Evolutionary conservation across 2,329 filamentous ascomycete genomes (phyloP), one percentile per base, ranked within the genome.

Genomic region (Ceratocystis smalleyi): DNA sequence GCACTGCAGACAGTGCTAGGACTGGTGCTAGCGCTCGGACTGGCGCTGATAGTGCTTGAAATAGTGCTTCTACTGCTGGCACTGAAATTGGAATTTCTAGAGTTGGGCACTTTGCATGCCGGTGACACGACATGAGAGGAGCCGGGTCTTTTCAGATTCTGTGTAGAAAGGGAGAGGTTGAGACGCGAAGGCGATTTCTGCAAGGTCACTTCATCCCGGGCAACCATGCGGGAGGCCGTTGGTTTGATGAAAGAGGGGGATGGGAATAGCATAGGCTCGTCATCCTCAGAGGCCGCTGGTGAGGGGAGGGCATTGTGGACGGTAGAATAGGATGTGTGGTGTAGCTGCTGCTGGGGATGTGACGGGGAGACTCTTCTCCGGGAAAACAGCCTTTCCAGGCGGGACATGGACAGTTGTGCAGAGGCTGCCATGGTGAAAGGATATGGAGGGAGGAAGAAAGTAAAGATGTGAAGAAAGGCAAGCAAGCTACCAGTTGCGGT

Each of bases 171-270:
- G 59, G 43, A 62, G 43, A 66, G 32, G 40, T 61, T 63, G n/a
- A 63, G 61, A 19, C 66, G 72, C 40, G 71, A 71, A 66, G 43
- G 68, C 60, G 27, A 70, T 40, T 72, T 70, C 19, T 70, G 27
- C 35, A 59, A 67, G 40, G 71, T 71, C 19, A 73, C 68, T 69
- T 80, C 80, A 59, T 83, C 78, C 59, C 82, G 76, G n/a, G 82
- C 81, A 59, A 77, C 72, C 82, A 84, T 84, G 27, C 79, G 77
- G 64, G 74, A 75, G 17, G 77, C 75, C 45, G 75, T 83, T 30
- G 82, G 82, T 57, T 79, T 76, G 67, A 84, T 80, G 68, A 81
- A 84, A 0, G 79, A 80, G 5, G 79, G 76, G 22, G 75, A 75
- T 3, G 79, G 79, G 67, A 81, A 82, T 61, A 74, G 27, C 54